phyloP scores from a whole-genome alignment of 169 alveolate genomes.

The Sarcocystis neurona region DNA sequence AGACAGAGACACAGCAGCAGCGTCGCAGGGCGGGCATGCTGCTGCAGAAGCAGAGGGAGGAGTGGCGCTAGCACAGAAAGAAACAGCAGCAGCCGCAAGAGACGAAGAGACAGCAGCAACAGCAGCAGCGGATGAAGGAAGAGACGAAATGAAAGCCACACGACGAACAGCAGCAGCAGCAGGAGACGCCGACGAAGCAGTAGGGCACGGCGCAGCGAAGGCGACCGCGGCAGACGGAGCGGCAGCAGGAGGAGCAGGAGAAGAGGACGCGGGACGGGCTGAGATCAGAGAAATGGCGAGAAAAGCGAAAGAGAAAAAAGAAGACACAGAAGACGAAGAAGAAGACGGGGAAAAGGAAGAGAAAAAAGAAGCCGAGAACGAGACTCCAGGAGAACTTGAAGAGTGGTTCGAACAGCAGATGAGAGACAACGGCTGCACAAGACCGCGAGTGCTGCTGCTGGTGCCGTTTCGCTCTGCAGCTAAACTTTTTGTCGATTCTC shows the following conservation, averaged over 20 bases:
- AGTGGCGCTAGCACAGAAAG: neutral
- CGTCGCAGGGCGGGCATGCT: neutral
- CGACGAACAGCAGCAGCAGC: conserved; percentile 23
- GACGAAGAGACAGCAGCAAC: neutral
- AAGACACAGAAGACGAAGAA: neutral
- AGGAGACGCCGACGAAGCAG: conserved; percentile 14
- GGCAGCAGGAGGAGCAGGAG: neutral
- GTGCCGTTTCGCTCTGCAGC: conserved; percentile 80
- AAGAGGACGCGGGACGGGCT: neutral
- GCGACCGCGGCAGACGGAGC: neutral
- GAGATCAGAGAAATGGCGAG: neutral
- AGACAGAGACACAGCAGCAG: neutral
- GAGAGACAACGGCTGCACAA: conserved; percentile 83
- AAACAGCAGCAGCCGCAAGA: neutral
- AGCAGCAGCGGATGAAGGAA: neutral
- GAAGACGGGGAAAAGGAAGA: neutral
- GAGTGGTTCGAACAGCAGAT: neutral
- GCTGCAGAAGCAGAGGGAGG: conserved; percentile 8
- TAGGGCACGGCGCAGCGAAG: neutral
- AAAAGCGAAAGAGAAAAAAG: neutral
- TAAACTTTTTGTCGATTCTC: conserved; percentile 69
- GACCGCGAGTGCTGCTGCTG: conserved; percentile 81
- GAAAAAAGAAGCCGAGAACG: neutral
- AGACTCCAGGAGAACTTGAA: neutral
- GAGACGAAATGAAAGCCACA: neutral